A percentile compares a stretch with the other conserved stretches of the same genome.
These are phyloP conservation scores for Sideroxylon spinosum DNA, from an alignment of 179 eudicot genomes.

Conservation along the genomic window DNA sequence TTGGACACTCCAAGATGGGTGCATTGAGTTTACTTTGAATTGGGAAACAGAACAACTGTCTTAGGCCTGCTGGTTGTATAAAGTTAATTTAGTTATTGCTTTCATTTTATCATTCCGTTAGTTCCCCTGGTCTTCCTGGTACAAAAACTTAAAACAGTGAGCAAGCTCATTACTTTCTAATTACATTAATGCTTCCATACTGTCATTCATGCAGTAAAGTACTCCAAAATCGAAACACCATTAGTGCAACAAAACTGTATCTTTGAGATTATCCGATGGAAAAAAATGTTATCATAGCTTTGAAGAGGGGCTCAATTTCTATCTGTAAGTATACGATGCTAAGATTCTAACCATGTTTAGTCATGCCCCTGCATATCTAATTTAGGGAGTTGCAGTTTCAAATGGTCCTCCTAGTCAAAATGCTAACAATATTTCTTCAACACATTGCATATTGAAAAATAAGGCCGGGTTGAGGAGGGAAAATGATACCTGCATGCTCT, in stretches of 20 bases:
- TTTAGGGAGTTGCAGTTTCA: background rate
- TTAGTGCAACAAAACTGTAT: background rate
- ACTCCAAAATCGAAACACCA: background rate
- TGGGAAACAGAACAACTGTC: background rate
- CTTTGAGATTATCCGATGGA: too few relatives aligned
- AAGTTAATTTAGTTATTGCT: background rate
- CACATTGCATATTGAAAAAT: background rate
- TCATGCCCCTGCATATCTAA: background rate
- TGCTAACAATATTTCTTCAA: background rate
- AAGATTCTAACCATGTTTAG: background rate
- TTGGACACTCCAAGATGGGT: background rate
- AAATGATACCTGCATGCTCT: conserved; percentile 58
- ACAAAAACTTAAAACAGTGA: background rate
- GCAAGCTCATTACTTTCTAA: conserved; percentile 2
- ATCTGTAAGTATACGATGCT: background rate
- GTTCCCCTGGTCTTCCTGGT: background rate
- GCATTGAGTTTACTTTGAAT: background rate
- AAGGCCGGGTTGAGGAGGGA: background rate
- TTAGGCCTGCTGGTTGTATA: background rate
- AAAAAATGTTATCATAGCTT: too few relatives aligned
- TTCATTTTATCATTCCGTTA: background rate
- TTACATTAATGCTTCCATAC: background rate
- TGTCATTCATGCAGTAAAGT: background rate
- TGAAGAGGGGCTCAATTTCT: background rate
- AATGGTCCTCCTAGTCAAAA: background rate